Base-by-base conservation (phyloP, 805 yeast genomes). In the Wickerhamiella hasegawae region DNA sequence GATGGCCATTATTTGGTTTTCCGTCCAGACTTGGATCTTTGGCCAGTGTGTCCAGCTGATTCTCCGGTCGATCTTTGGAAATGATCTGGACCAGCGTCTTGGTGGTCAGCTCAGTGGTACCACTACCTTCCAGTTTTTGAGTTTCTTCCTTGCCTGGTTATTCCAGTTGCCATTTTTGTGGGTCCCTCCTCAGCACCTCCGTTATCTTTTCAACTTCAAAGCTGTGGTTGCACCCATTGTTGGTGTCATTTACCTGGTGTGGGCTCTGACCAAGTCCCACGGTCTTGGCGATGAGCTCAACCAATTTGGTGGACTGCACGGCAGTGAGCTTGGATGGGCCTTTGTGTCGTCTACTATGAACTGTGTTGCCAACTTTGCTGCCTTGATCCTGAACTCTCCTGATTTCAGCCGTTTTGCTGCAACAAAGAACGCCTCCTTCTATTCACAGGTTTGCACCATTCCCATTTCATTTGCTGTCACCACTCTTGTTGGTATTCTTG, bases 1-100 rank as follows among this genome's bases (percentile, higher is more conserved):
- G 12, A 77, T 83, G 83, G 76, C 81, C 21, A 65, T 71, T 45
- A 71, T 83, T 31, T 83, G 94, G 94, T 82, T 76, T 49, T 73
- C 90, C 22, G 90, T 80, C 24, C 93, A 82, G 51, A 66, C 78
- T 17, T 76, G 81, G 64, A 66, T 83, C 37, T 92, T 90, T 37
- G 87, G 84, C 28, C 70, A 81, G 40, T 78, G 92, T 60, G 72
- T 83, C 15, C 68, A 73, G 41, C 56, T 79, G 33, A 78, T 82
- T 87, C 58, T 83, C 38, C 62, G 70, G 40, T 63, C 92, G 2
- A 70, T 83, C 30, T 82, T 76, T 21, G 54, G 54, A 23, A 42
- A 38, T 3, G 23, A 53, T 23, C 45, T 55, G 43, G 42, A 34
- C 14, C 66, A 80, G 34, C 61, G 22, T 16, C 18, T 33, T 8